Evolutionary conservation across 179 eudicot species (phyloP), one percentile per base, ranked within the genome.

Genomic region (Spinacia oleracea): DNA sequence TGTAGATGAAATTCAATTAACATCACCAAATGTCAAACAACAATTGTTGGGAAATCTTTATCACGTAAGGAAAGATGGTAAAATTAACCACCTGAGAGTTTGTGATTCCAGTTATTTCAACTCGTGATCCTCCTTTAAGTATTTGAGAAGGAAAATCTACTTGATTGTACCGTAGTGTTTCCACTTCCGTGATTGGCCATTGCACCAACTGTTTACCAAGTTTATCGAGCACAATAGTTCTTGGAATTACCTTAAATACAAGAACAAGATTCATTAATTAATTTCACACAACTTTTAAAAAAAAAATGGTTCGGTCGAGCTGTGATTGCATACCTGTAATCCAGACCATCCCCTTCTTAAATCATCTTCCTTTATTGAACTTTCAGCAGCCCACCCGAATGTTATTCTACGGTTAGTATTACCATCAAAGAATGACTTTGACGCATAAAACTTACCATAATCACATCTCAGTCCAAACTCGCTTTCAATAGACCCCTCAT

Each of bases 151-250:
- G 53, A 23, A 84, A 65, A 29, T 40, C 63, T 16, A 88, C 85
- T 80, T 35, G 76, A 29, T 84, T 82, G 31, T 23, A 46, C 40
- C 94, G 78, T 29, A 90, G 73, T 7, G 16, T 79, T 58, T 93
- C 90, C 1, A 90, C 71, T 78, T 91, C 98, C 32, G 70, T 27
- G 65, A 93, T 53, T 6, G 96, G 96, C 97, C 97, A 91, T 79
- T 84, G 90, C 34, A 88, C 79, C 81, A 93, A 76, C 23, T 93
- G 92, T 15, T 85, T 89, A 5, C 92, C 89, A 3, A 80, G 72
- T 63, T 85, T 78, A 56, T 90, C 89, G 2, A 90, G 89, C 84
- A 82, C 80, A n/a, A 91, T 23, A 8, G 76, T 85, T 72, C 92
- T 90, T 21, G 97, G 97, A 38, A 93, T 76, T 25, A 80, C 84